Conservation (phyloP, 345 rosid species). For the Heritiera fomes region DNA sequence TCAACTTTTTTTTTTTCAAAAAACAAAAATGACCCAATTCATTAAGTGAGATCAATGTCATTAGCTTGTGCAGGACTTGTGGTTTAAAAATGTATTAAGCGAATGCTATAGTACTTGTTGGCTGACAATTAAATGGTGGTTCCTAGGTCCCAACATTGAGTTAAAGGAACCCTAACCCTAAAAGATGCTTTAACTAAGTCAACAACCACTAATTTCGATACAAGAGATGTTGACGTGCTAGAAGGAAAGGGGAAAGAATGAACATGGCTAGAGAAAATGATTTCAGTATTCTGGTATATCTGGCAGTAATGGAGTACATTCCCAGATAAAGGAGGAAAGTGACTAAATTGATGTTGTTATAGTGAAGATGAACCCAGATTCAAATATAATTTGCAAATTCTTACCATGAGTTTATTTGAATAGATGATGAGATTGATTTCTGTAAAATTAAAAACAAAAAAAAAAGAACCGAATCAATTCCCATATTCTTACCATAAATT, state of each 20-base stretch:
- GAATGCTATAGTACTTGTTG: background rate
- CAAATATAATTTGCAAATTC: background rate
- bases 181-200: background rate
- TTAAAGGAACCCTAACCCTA: background rate
- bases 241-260: background rate
- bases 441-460: too few relatives aligned
- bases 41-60: too few relatives aligned
- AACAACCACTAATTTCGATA: background rate
- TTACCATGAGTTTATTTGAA: too few relatives aligned
- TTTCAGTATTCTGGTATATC: background rate
- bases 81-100: background rate
- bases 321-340: background rate
- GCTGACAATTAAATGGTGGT: background rate
- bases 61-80: background rate
- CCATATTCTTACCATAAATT: too few relatives aligned
- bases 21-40: too few relatives aligned
- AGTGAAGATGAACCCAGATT: constrained; percentile 4
- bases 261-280: background rate
- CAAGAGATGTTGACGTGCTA: background rate
- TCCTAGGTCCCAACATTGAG: background rate
- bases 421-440: too few relatives aligned
- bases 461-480: too few relatives aligned
- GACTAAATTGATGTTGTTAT: background rate
- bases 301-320: background rate
- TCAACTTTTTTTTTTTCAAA: too few relatives aligned